These are phyloP conservation scores for Linnemannia zychae DNA, from an alignment of 192 early-diverging fungal genomes.

Conservation along the genomic window DNA sequence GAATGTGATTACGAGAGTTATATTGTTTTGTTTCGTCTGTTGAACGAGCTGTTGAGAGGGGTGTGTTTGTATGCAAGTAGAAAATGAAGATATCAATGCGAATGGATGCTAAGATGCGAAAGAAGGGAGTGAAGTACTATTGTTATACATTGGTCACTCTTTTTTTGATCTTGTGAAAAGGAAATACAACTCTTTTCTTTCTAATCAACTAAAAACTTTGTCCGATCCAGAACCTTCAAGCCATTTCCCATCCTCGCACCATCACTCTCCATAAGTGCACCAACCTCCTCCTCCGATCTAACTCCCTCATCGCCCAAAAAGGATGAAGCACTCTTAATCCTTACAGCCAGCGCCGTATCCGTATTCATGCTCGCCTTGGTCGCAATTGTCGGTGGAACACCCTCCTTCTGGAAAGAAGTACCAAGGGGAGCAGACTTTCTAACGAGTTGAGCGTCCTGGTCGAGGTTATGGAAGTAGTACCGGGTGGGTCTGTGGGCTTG, in stretches of 20 bases:
- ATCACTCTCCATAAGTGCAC: not conserved
- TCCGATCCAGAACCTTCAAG: conserved; percentile 26
- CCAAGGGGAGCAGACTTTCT: not conserved
- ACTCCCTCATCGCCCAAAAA: not conserved
- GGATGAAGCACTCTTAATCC: not conserved
- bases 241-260: not conserved
- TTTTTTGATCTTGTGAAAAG: not conserved
- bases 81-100: not conserved
- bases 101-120: not conserved
- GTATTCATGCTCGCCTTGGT: not conserved
- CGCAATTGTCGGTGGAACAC: not conserved
- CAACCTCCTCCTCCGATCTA: not conserved
- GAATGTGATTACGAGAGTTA: no score
- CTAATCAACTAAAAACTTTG: conserved; percentile 22
- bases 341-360: not conserved
- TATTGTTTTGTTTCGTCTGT: no score
- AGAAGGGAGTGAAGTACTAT: not conserved
- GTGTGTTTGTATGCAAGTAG: not conserved
- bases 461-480: conserved; percentile 42
- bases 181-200: no score
- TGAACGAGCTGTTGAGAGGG: no score
- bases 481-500: conserved; percentile 22
- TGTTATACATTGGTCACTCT: not conserved
- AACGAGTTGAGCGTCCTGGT: conserved; percentile 19
- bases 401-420: conserved; percentile 24